A percentile compares a stretch with the other conserved stretches of the same genome.
Conservation (phyloP, 164 flowering plant species). For the Malania oleifera region DNA sequence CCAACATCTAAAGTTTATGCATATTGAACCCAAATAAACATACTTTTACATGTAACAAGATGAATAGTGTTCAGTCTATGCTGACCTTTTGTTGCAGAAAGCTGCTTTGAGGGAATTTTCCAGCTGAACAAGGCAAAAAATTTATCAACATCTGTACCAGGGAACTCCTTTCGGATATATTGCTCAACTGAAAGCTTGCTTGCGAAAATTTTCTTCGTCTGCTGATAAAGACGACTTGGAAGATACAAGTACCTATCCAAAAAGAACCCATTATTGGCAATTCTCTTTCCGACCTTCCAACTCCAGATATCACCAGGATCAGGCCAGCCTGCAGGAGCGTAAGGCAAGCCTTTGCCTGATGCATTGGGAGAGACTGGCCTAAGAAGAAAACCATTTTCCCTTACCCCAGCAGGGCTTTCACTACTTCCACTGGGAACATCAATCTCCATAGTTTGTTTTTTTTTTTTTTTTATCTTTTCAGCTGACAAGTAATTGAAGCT, state of each 20-base stretch:
- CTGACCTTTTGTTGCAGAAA: constrained; percentile 31
- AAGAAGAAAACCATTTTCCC: constrained; percentile 25
- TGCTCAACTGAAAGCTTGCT: constrained; percentile 56
- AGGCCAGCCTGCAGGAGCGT: constrained; percentile 85
- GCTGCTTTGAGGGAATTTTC: constrained; percentile 45
- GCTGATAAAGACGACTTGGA: constrained; percentile 33
- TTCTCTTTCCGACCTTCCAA: constrained; percentile 75
- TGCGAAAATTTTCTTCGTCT: constrained; percentile 27
- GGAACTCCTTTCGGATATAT: constrained; percentile 39
- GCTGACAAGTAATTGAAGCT: constrained; percentile 3
- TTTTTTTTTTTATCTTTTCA: too few species aligned
- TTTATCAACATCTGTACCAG: constrained; percentile 41
- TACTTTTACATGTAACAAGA: too few species aligned
- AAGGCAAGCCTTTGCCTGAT: constrained; percentile 71
- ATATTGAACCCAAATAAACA: too few species aligned
- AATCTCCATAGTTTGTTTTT: constrained; percentile 30
- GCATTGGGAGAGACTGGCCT: constrained; percentile 36
- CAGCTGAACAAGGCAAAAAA: constrained; percentile 80
- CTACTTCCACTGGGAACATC: constrained; percentile 24
- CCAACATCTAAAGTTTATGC: too few species aligned
- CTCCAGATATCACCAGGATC: constrained; percentile 69
- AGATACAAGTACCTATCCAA: constrained; percentile 59
- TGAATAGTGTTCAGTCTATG: background rate
- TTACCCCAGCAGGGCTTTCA: constrained; percentile 13
- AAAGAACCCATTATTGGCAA: constrained; percentile 34